Conservation (phyloP, 352 stramenopile genomes). For the Phytophthora podocarpi region DNA sequence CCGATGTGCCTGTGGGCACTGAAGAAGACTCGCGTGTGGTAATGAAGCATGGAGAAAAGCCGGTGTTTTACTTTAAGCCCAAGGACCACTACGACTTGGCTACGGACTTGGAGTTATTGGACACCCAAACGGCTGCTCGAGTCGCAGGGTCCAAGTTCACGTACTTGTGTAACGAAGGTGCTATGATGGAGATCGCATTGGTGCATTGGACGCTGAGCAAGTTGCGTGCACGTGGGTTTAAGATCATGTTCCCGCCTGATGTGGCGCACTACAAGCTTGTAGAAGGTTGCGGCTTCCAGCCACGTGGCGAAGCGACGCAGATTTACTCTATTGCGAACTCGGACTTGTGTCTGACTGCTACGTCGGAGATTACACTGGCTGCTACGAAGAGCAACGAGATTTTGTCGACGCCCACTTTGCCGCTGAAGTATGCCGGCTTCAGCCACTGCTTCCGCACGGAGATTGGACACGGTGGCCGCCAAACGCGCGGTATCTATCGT, state of each 20-base stretch:
- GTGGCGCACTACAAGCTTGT: conserved; percentile 85
- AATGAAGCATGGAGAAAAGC: conserved; percentile 58
- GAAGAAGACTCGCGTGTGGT: conserved; percentile 66
- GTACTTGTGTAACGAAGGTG: conserved; percentile 86
- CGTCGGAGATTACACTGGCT: conserved; percentile 88
- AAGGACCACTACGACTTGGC: conserved; percentile 80
- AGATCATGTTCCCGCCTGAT: conserved; percentile 78
- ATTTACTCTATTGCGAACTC: conserved; percentile 88
- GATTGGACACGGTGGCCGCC: conserved; percentile 75
- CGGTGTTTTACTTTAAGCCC: conserved; percentile 56
- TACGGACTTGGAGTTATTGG: conserved; percentile 68
- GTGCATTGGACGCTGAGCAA: conserved; percentile 83
- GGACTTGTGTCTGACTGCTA: conserved; percentile 84
- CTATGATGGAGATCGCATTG: conserved; percentile 88
- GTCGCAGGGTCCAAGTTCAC: conserved; percentile 87
- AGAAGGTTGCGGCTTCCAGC: conserved; percentile 87
- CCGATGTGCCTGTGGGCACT: conserved; percentile 62
- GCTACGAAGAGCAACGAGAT: conserved; percentile 81
- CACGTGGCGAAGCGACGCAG: conserved; percentile 84
- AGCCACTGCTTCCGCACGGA: conserved; percentile 91
- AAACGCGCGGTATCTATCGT: conserved; percentile 84
- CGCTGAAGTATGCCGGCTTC: conserved; percentile 80
- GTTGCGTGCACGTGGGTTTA: conserved; percentile 72
- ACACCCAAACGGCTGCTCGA: conserved; percentile 70
- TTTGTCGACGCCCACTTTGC: conserved; percentile 54